Evolutionary conservation across 345 rosid species (phyloP).

Genomic region (Mallotus nudiflorus): DNA sequence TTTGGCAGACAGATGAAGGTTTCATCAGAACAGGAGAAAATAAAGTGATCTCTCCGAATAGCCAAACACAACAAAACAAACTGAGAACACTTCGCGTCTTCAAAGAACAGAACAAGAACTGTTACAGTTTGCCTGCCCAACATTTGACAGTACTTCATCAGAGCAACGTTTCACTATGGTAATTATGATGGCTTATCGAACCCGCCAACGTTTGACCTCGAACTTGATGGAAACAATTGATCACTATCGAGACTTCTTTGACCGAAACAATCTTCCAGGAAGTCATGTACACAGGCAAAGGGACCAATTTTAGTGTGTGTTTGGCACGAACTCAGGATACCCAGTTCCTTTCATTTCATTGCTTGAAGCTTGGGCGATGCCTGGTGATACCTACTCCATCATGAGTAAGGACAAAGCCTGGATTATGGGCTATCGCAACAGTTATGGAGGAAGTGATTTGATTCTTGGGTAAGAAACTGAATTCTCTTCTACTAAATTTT

Average conservation of each 20-base stretch:
- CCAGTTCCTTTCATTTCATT: neutral
- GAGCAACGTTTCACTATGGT: neutral
- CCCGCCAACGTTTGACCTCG: neutral
- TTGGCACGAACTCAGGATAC: neutral
- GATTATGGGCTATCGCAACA: neutral
- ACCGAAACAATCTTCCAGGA: neutral
- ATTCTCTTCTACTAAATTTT: too few species aligned
- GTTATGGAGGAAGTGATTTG: neutral
- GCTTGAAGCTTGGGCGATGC: neutral
- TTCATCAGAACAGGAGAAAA: too few species aligned
- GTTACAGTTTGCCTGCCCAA: too few species aligned
- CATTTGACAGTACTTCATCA: too few species aligned
- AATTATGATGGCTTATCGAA: neutral
- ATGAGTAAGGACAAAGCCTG: too few species aligned
- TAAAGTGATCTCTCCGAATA: too few species aligned
- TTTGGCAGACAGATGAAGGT: too few species aligned
- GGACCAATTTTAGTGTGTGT: neutral
- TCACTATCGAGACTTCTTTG: neutral
- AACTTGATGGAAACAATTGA: neutral
- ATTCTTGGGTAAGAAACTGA: constrained; percentile 8
- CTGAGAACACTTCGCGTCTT: too few species aligned
- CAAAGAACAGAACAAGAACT: too few species aligned
- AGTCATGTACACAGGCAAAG: neutral
- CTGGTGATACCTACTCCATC: neutral
- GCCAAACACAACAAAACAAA: too few species aligned